phyloP scores from a whole-genome alignment of 768 basidiomycete genomes.

The Pleurotus salmoneostramineus region DNA sequence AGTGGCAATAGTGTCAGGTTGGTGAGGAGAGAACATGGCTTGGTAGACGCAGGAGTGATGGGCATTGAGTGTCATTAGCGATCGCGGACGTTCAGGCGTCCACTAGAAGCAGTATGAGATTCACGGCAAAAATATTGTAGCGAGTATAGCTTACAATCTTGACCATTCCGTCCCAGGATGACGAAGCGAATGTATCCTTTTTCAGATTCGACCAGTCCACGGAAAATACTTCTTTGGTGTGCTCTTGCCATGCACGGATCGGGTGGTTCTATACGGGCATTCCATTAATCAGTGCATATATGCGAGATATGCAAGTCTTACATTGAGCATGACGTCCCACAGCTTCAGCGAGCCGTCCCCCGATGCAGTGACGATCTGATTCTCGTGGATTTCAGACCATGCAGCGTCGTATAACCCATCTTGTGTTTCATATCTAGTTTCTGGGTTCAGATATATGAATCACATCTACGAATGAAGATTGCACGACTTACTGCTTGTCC shows the following conservation, averaged over 20 bases:
- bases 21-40: conserved; percentile 89
- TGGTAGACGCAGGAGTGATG: conserved; percentile 87
- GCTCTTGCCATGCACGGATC: conserved; percentile 91
- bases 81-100: conserved; percentile 78
- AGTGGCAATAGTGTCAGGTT: conserved; percentile 75
- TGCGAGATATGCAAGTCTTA: conserved; percentile 27
- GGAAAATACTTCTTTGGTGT: conserved; percentile 87
- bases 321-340: conserved; percentile 88
- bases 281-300: background rate
- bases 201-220: conserved; percentile 95
- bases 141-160: conserved; percentile 58
- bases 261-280: conserved; percentile 69
- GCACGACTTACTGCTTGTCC: conserved; percentile 62
- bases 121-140: background rate
- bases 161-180: conserved; percentile 89
- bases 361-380: conserved; percentile 85
- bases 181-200: conserved; percentile 83
- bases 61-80: conserved; percentile 77
- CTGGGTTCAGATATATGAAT: conserved; percentile 10
- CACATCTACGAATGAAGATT: background rate
- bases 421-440: conserved; percentile 77
- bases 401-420: conserved; percentile 89
- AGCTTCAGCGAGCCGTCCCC: conserved; percentile 89
- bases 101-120: conserved; percentile 49
- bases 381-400: conserved; percentile 95